Conservation (phyloP, 106 monocot genomes). For the Phalaenopsis aphrodite region DNA sequence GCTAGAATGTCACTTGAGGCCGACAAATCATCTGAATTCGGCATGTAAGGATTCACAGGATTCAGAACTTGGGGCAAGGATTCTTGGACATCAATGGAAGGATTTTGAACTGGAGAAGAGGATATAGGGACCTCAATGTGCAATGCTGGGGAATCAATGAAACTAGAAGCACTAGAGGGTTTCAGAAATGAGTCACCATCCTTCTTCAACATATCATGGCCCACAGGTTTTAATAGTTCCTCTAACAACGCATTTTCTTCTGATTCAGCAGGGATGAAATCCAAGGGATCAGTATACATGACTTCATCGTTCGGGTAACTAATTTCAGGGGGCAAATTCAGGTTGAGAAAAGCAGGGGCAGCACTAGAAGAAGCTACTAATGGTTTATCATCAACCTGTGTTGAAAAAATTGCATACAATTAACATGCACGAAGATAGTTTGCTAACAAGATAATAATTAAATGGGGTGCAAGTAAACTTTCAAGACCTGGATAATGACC, state of each 20-base stretch:
- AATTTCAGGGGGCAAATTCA: conserved; percentile 39
- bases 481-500: conserved; percentile 69
- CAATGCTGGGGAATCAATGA: background rate
- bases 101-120: background rate
- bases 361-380: conserved; percentile 4
- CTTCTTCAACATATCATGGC: background rate
- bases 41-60: background rate
- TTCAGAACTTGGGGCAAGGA: background rate
- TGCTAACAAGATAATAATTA: background rate
- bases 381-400: conserved; percentile 30
- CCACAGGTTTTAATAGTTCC: background rate
- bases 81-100: background rate
- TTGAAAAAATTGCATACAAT: background rate
- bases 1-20: background rate
- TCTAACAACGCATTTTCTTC: background rate
- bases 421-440: background rate
- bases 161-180: background rate
- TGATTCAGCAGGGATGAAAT: background rate
- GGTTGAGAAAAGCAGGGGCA: conserved; percentile 15
- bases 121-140: background rate
- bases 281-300: conserved; percentile 19
- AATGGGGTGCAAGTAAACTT: background rate
- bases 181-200: background rate
- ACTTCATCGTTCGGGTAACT: background rate
- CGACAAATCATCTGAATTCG: background rate